Evolutionary conservation across 2,329 filamentous ascomycete genomes (phyloP).

Genomic region (Hymenoscyphus repandus): DNA sequence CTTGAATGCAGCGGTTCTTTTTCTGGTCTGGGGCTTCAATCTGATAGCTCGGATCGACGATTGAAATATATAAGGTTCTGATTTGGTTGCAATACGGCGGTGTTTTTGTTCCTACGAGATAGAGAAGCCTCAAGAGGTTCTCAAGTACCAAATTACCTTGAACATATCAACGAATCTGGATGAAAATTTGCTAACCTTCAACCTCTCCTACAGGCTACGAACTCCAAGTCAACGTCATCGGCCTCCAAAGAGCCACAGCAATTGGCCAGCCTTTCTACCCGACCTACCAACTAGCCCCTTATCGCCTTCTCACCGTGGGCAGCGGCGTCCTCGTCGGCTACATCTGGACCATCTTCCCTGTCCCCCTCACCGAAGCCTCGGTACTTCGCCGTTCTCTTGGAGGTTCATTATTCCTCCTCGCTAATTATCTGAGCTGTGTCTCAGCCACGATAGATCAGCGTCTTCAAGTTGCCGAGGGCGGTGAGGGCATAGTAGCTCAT

Average conservation of each 20-base stretch:
- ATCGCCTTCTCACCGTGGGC: conserved; percentile 60
- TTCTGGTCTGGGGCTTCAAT: too few relatives aligned
- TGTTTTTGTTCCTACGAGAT: too few relatives aligned
- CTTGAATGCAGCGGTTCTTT: too few relatives aligned
- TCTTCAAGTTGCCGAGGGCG: conserved; percentile 34
- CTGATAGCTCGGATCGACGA: too few relatives aligned
- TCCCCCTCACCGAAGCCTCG: conserved; percentile 64
- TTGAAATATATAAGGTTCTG: too few relatives aligned
- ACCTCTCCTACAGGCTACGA: conserved; percentile 51
- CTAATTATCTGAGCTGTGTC: conserved; percentile 58
- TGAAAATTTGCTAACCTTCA: not conserved
- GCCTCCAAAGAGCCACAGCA: conserved; percentile 43
- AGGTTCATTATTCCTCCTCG: conserved; percentile 62
- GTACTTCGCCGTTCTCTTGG: conserved; percentile 62
- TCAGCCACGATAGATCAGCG: conserved; percentile 56
- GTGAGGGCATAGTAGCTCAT: conserved; percentile 26
- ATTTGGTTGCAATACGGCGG: too few relatives aligned
- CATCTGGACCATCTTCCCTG: conserved; percentile 71
- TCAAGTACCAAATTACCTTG: too few relatives aligned
- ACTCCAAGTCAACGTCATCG: conserved; percentile 61
- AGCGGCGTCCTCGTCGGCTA: conserved; percentile 63
- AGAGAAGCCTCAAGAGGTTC: too few relatives aligned
- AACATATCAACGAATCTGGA: not conserved
- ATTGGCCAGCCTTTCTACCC: conserved; percentile 63
- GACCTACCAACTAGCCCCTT: conserved; percentile 62